Conservation (phyloP, 805 yeast genomes). For the Ogataea saltuana region DNA sequence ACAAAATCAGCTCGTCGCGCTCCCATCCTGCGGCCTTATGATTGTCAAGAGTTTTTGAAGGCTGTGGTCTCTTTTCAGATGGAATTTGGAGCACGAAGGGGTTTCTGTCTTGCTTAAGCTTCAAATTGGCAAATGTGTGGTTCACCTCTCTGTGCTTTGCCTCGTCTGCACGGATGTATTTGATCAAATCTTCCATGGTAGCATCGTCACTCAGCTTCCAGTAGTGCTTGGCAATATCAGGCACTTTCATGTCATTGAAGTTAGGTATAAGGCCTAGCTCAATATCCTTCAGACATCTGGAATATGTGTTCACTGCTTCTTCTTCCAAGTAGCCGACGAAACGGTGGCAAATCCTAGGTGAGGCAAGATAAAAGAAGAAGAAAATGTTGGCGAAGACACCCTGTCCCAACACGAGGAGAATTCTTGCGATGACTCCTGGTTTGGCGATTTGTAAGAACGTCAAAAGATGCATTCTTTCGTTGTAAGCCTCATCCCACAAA, state of each 20-base stretch:
- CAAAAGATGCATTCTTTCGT: conserved; percentile 74
- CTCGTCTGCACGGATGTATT: conserved; percentile 71
- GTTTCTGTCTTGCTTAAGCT: conserved; percentile 54
- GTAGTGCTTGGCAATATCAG: conserved; percentile 61
- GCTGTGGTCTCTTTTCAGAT: conserved; percentile 30
- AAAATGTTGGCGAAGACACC: conserved; percentile 70
- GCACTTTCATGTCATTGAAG: conserved; percentile 47
- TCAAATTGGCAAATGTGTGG: conserved; percentile 70
- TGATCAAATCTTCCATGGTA: conserved; percentile 58
- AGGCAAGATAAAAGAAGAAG: conserved; percentile 56
- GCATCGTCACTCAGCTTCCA: conserved; percentile 59
- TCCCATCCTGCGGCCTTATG: conserved; percentile 38
- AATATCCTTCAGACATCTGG: conserved; percentile 57
- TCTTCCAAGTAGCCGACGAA: conserved; percentile 79
- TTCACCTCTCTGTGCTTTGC: conserved; percentile 79
- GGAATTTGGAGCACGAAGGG: conserved; percentile 58
- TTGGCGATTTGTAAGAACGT: conserved; percentile 65
- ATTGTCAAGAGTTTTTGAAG: conserved; percentile 27
- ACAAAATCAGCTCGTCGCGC: conserved; percentile 32
- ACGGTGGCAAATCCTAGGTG: conserved; percentile 68
- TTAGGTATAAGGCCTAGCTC: conserved; percentile 51
- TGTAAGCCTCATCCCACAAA: conserved; percentile 71
- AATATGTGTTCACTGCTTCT: conserved; percentile 71
- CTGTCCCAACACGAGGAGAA: conserved; percentile 61
- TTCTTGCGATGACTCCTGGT: conserved; percentile 59